Base-by-base conservation (phyloP, 2,329 filamentous ascomycete species). In the Cladophialophora carrionii region DNA sequence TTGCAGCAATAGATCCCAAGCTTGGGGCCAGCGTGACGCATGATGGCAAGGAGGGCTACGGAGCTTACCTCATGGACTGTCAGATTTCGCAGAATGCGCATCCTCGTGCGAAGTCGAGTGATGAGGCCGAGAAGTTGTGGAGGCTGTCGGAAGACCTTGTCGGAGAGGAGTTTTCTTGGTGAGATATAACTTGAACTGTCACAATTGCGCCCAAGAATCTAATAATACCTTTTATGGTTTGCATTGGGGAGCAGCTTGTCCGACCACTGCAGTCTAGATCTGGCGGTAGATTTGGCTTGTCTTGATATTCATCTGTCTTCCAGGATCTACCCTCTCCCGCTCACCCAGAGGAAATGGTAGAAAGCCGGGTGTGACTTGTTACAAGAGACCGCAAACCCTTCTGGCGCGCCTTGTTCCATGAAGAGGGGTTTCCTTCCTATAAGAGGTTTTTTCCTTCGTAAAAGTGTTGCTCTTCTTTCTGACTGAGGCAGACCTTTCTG, bases 1-100 rank as follows among this genome's bases (percentile, higher is more conserved):
- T 78, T 24, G 78, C 79, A 12, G 80, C 78, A 8, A 73, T 81
- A 31, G 79, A 81, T 67, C 79, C 78, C 17, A 55, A 51, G 41
- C 63, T 66, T 2, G 37, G 58, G 0, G 70, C 67, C 2, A 67
- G 80, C 48, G 70, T 70, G 22, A 72, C 71, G 24, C 57, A 48
- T 29, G 53, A 66, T 43, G 61, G 61, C 24, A 57, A 61, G 24
- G 64, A 64, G 49, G 54, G 54, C 12, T 43, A 53, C 22, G 62
- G 69, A 12, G 65, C 72, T 8, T 79, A 73, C 57, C 57, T 81
- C 24, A 71, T 72, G n/a, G 74, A 80, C 63, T 76, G 75, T 57
- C 74, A 78, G 62, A 62, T 73, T 43, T 64, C 63, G 71, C 58
- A 76, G 62, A 67, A 72, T 9, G 69, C 66, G 22, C 66, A 75